A percentile compares a stretch with the other conserved stretches of the same genome.
Conservation (phyloP, 1,139 yeast species). For the Zygosaccharomyces pseudobailii region DNA sequence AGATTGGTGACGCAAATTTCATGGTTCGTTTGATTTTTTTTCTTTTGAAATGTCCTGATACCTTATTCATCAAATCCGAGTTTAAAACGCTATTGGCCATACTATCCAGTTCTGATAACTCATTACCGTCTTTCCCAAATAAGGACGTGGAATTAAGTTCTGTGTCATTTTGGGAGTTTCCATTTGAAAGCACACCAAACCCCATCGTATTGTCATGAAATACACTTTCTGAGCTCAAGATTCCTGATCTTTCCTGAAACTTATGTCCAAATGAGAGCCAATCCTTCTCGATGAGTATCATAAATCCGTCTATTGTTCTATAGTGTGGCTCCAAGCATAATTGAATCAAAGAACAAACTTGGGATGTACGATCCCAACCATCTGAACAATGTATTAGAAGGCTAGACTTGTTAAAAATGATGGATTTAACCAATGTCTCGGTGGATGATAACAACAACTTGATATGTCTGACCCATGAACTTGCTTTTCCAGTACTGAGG, state of each 20-base stretch:
- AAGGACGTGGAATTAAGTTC: conserved; percentile 10
- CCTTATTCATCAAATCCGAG: conserved; percentile 24
- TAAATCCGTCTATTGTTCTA: conserved; percentile 83
- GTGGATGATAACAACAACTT: conserved; percentile 69
- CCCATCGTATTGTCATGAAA: conserved; percentile 34
- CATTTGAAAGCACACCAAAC: conserved; percentile 3
- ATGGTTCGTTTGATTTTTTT: conserved; percentile 38
- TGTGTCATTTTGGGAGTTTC: conserved; percentile 26
- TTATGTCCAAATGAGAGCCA: conserved; percentile 95
- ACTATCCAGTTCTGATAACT: conserved; percentile 9
- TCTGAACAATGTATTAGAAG: conserved; percentile 90
- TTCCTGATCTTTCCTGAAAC: conserved; percentile 80
- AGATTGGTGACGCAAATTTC: conserved; percentile 76
- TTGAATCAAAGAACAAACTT: conserved; percentile 77
- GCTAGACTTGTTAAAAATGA: conserved; percentile 78
- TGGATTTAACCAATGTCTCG: conserved; percentile 70
- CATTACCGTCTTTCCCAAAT: conserved; percentile 14
- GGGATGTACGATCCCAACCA: conserved; percentile 98
- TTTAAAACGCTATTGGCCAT: conserved; percentile 10
- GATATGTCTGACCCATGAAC: conserved; percentile 78
- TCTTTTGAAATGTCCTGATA: conserved; percentile 17
- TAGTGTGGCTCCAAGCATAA: conserved; percentile 86
- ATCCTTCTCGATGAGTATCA: conserved; percentile 82
- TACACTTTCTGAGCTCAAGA: conserved; percentile 45
- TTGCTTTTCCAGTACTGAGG: conserved; percentile 44